A percentile compares a stretch with the other conserved stretches of the same genome.
Conservation (phyloP, 768 basidiomycete genomes). For the Pisolithus tinctorius region DNA sequence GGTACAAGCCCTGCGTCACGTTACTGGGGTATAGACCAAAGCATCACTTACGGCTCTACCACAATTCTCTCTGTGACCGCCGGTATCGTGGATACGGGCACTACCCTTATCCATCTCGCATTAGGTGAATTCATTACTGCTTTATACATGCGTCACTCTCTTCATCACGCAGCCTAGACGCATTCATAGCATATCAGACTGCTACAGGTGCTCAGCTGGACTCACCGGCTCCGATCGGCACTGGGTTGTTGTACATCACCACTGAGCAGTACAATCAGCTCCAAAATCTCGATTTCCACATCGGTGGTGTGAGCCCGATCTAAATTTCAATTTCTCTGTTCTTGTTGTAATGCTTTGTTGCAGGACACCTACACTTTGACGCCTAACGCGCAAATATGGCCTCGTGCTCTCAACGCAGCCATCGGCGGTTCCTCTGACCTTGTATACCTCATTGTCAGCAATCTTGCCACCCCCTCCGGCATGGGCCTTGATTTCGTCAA, state of each 20-base stretch:
- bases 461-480: not conserved
- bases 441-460: not conserved
- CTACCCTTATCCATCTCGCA: constrained; percentile 46
- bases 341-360: too few species aligned
- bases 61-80: constrained; percentile 40
- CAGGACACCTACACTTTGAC: constrained; percentile 29
- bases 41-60: constrained; percentile 42
- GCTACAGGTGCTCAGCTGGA: constrained; percentile 38
- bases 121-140: constrained; percentile 20
- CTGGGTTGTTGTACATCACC: constrained; percentile 50
- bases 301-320: constrained; percentile 37
- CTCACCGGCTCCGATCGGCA: constrained; percentile 2
- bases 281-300: constrained; percentile 50
- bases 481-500: not conserved
- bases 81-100: constrained; percentile 59
- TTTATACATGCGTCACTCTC: not conserved
- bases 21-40: constrained; percentile 60
- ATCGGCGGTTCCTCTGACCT: not conserved
- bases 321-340: too few species aligned
- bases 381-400: constrained; percentile 38
- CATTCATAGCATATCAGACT: constrained; percentile 35
- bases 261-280: constrained; percentile 42
- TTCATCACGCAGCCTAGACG: constrained; percentile 17
- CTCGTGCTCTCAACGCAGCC: constrained; percentile 7
- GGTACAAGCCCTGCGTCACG: constrained; percentile 35